Percentiles rank a stretch among this genome's conserved stretches.
phyloP scores from a whole-genome alignment of 768 basidiomycete species.

The Fomitopsis serialis region DNA sequence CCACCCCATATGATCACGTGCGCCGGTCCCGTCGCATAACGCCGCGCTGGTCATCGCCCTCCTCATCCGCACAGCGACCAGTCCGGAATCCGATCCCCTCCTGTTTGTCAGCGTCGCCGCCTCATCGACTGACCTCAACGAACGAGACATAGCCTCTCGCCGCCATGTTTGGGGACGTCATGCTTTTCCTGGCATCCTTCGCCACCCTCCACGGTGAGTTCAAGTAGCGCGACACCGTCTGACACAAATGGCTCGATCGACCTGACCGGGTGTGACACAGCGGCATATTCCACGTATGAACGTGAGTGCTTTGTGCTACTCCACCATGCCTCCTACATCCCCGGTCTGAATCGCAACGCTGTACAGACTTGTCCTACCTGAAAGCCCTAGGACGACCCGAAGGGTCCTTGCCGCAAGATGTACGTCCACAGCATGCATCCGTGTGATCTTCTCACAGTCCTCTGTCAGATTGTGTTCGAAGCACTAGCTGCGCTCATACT shows the following conservation, averaged over 20 bases:
- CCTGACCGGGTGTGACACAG: conserved; percentile 30
- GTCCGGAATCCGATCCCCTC: neutral
- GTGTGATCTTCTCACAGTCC: neutral
- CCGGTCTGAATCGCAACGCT: neutral
- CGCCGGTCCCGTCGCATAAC: neutral
- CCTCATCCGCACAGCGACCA: neutral
- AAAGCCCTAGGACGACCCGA: conserved; percentile 74
- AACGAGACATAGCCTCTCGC: no score
- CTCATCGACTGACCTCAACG: neutral
- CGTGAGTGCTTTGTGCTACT: conserved; percentile 41
- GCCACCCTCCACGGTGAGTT: conserved; percentile 18
- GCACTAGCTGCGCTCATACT: conserved; percentile 56
- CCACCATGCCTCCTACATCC: neutral
- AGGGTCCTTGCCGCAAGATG: conserved; percentile 58
- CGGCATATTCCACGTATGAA: conserved; percentile 79
- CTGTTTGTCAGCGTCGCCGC: neutral
- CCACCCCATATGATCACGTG: no score
- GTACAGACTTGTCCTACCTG: conserved; percentile 64
- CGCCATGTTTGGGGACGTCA: conserved; percentile 13
- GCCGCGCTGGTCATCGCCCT: neutral
- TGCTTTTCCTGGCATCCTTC: conserved; percentile 16
- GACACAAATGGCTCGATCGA: neutral
- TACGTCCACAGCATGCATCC: conserved; percentile 24
- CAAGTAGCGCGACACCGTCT: neutral
- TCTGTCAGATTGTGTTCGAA: conserved; percentile 60